Conservation (phyloP, 495 filamentous ascomycete genomes). For the Penicillium paradoxum region DNA sequence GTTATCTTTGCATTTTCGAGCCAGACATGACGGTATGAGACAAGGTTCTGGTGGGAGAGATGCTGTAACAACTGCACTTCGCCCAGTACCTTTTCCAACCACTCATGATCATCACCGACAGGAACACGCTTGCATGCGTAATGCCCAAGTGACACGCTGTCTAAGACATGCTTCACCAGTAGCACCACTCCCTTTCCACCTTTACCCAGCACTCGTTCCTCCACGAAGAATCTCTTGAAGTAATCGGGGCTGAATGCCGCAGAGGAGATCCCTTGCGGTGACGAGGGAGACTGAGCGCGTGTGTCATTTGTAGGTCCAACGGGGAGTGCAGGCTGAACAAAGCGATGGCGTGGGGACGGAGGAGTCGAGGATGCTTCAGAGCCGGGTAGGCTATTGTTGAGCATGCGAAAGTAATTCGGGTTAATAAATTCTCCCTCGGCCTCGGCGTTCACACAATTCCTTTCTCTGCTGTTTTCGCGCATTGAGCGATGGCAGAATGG, state of each 20-base stretch:
- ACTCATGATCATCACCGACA: conserved; percentile 90
- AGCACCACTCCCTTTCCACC: conserved; percentile 94
- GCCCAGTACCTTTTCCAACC: conserved; percentile 88
- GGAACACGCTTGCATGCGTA: conserved; percentile 97
- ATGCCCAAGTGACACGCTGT: conserved; percentile 77
- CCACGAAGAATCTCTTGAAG: conserved; percentile 86
- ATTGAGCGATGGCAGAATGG: conserved; percentile 85
- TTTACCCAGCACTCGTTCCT: conserved; percentile 76
- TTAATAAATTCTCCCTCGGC: conserved; percentile 68
- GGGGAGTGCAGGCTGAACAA: conserved; percentile 44
- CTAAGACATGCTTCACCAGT: conserved; percentile 83
- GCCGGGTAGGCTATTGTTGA: conserved; percentile 57
- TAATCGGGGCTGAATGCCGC: conserved; percentile 87
- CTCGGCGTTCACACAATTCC: conserved; percentile 28
- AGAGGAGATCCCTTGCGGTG: conserved; percentile 66
- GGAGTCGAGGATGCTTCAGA: conserved; percentile 45
- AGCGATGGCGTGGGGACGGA: conserved; percentile 48
- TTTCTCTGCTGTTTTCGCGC: conserved; percentile 42
- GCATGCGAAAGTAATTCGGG: conserved; percentile 91
- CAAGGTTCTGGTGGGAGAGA: conserved; percentile 90
- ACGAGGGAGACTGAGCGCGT: conserved; percentile 51
- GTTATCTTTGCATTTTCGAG: conserved; percentile 82
- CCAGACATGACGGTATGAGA: conserved; percentile 96
- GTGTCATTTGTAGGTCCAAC: conserved; percentile 30
- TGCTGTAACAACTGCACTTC: conserved; percentile 91